Conservation (phyloP, 2,329 filamentous ascomycete genomes). For the Arthrinium puccinioides region DNA sequence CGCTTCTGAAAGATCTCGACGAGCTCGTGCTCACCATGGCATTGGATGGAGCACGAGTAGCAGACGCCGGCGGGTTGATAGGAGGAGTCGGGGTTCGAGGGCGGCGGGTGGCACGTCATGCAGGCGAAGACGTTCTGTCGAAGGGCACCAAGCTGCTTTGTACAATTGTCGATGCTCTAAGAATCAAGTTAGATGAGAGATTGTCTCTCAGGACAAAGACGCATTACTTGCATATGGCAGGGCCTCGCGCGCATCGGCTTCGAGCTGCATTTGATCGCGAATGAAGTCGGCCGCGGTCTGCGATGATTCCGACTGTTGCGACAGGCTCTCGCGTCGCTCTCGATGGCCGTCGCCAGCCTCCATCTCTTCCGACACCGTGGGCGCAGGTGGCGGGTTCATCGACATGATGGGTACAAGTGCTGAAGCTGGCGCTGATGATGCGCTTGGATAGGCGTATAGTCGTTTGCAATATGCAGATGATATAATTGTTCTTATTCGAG, state of each 20-base stretch:
- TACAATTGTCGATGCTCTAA: slow-evolving; percentile 90
- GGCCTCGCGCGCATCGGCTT: slow-evolving; percentile 90
- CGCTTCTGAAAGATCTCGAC: slow-evolving; percentile 96
- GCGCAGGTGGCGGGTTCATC: neutral
- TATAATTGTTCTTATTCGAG: too few species aligned
- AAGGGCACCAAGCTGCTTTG: slow-evolving; percentile 78
- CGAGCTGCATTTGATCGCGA: slow-evolving; percentile 78
- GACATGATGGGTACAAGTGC: neutral
- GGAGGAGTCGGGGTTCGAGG: slow-evolving; percentile 41
- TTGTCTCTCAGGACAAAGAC: neutral
- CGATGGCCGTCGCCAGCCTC: slow-evolving; percentile 16
- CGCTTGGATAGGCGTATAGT: too few species aligned
- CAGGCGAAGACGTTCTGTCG: slow-evolving; percentile 89
- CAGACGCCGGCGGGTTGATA: slow-evolving; percentile 78
- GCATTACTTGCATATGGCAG: slow-evolving; percentile 71
- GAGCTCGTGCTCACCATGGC: slow-evolving; percentile 88
- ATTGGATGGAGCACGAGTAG: slow-evolving; percentile 94
- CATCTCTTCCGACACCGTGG: neutral
- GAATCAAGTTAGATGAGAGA: slow-evolving; percentile 11
- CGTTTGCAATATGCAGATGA: too few species aligned
- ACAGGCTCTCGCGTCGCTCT: slow-evolving; percentile 50
- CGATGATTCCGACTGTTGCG: slow-evolving; percentile 50
- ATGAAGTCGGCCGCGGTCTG: slow-evolving; percentile 80
- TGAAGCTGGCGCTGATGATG: too few species aligned
- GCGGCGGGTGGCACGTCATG: slow-evolving; percentile 83